Conservation (phyloP, 208 protist species). For the Porcisia deanei region DNA sequence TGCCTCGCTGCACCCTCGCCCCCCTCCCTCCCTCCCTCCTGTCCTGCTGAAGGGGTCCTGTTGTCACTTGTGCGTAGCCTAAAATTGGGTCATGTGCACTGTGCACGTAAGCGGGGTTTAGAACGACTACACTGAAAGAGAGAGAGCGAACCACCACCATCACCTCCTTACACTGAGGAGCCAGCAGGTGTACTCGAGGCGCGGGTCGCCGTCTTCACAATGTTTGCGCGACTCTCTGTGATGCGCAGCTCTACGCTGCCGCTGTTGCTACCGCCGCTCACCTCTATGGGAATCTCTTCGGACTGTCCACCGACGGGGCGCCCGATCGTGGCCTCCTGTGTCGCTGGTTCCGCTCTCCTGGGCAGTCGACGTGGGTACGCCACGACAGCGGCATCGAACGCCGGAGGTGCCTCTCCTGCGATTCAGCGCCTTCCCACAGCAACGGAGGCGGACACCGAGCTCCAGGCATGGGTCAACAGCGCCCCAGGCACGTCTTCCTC, state of each 20-base stretch:
- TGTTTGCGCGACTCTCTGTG: background rate
- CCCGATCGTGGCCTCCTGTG: background rate
- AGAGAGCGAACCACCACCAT: background rate
- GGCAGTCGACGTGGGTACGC: constrained; percentile 1
- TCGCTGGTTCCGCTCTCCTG: background rate
- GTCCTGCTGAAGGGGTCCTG: background rate
- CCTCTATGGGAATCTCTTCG: background rate
- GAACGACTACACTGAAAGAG: background rate
- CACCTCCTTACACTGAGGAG: background rate
- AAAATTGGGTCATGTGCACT: background rate
- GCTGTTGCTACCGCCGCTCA: background rate
- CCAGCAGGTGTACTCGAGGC: background rate
- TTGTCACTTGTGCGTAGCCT: background rate
- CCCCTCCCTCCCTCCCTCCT: background rate
- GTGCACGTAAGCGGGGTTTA: background rate
- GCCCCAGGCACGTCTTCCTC: background rate
- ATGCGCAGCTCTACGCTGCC: background rate
- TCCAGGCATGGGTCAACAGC: constrained; percentile 15
- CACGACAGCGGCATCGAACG: no score
- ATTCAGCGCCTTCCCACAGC: constrained; percentile 1
- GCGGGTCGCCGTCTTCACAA: background rate
- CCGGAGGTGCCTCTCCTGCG: background rate
- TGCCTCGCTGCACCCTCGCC: background rate
- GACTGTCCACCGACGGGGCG: background rate
- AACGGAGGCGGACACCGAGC: constrained; percentile 17